Evolutionary conservation across 306 rosid species (phyloP), one percentile per base, ranked within the genome.

Genomic region (Castanospermum australe): DNA sequence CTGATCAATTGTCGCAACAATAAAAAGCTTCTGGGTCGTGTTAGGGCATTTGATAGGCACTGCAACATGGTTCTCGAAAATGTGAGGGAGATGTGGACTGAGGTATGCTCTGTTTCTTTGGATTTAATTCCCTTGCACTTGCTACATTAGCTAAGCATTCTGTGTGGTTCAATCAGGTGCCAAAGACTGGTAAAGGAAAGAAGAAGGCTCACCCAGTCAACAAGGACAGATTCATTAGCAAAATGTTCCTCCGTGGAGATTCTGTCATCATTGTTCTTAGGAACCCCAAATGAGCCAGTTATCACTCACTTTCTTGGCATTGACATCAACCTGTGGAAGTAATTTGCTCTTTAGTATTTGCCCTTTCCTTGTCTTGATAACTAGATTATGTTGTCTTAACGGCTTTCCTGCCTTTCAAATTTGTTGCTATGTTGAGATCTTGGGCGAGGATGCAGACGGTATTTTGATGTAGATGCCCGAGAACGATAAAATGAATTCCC

Each of bases 11-110:
- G 99, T 47, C 89, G 99, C 4, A 95, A 95, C 84, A 91, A 95
- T 81, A 89, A 82, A 63, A 92, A 95, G 81, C 99, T 95, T 67
- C 85, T 95, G 0, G 99, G 99, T 3, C 95, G 94, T 24, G 97
- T 92, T 13, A 87, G 98, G 82, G 99, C 99, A 15, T 95, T 95
- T 15, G 99, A 95, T 60, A 82, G 99, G 75, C 99, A 92, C 81
- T 95, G 97, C 87, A 94, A 94, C 73, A 92, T 95, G 98, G 98
- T 95, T 77, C 90, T 95, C 64, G 99, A 95, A 78, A 95, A 95
- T 87, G 99, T 95, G 18, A 45, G 94, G 84, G 98, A 95, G 86
- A 95, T 95, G 98, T 95, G 99, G 99, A 95, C 99, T 2, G 99
- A 95, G 97, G 99, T 92, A 71, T 73, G 71, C 25, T 41, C 73